These are phyloP conservation scores for Aspergillus neoniger DNA, from an alignment of 2,329 filamentous ascomycete species.

Conservation along the genomic window DNA sequence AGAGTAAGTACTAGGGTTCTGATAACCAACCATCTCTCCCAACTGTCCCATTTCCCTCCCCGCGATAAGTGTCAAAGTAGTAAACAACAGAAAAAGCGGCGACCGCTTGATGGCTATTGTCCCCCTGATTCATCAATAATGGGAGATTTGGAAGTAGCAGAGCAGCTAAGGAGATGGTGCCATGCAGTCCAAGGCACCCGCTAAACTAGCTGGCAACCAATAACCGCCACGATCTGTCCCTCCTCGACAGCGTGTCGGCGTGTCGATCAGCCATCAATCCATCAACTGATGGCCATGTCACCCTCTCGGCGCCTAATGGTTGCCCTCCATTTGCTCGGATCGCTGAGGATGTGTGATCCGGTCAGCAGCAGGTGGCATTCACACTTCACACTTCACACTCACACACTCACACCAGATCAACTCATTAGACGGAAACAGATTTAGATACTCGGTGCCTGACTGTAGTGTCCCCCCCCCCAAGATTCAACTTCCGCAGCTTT, in stretches of 20 bases:
- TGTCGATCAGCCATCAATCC: conserved; percentile 17
- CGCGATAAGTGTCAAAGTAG: neutral
- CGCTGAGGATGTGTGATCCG: neutral
- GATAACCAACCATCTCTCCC: conserved; percentile 5
- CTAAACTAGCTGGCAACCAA: neutral
- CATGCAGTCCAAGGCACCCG: neutral
- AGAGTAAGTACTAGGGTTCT: neutral
- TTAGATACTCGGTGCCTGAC: neutral
- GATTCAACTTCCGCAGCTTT: neutral
- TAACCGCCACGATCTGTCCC: neutral
- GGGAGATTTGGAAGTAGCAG: no score
- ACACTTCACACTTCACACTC: neutral
- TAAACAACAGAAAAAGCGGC: neutral
- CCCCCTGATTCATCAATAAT: no score
- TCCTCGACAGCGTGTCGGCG: conserved; percentile 20
- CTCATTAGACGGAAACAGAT: neutral
- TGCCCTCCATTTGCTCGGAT: conserved; percentile 20
- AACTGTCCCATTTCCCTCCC: neutral
- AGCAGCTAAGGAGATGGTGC: neutral
- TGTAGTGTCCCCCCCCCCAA: neutral
- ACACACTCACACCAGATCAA: neutral
- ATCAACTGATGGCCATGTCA: conserved; percentile 12
- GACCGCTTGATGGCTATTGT: no score
- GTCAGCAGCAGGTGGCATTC: neutral
- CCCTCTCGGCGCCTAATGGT: conserved; percentile 27